phyloP scores from a whole-genome alignment of 495 filamentous ascomycete species.

The Talaromyces thailandensis region DNA sequence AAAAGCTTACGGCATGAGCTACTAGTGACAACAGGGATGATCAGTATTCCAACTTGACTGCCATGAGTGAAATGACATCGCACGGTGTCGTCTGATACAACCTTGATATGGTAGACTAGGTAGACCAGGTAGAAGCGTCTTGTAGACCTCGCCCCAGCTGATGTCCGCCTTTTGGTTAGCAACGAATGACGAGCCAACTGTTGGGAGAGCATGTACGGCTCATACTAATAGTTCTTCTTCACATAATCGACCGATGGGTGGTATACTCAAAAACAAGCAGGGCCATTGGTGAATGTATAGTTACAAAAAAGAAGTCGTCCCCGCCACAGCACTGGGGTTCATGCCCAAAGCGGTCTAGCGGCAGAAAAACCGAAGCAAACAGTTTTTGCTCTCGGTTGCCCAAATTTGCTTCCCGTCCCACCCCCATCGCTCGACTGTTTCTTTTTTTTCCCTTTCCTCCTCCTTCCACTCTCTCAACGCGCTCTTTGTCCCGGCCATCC shows the following conservation, averaged over 20 bases:
- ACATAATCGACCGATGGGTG: not conserved
- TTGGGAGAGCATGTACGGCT: not conserved
- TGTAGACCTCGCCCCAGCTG: not conserved
- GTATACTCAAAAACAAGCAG: not conserved
- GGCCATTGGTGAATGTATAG: not conserved
- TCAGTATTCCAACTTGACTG: not conserved
- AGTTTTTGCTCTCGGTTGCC: slow-evolving; percentile 6
- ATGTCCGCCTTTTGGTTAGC: not conserved
- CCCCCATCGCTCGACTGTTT: slow-evolving; percentile 3
- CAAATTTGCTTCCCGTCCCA: slow-evolving; percentile 5
- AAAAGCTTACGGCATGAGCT: not conserved
- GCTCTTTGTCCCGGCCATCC: slow-evolving; percentile 3
- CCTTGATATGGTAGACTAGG: not conserved
- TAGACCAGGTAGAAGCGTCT: not conserved
- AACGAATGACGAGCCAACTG: not conserved
- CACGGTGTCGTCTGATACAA: not conserved
- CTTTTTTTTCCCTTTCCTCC: slow-evolving; percentile 5
- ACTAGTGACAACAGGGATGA: not conserved
- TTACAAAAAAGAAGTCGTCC: not conserved
- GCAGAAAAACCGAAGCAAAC: slow-evolving; percentile 3
- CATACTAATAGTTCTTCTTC: not conserved
- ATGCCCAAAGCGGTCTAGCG: slow-evolving; percentile 2
- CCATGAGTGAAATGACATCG: not conserved
- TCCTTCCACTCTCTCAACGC: slow-evolving; percentile 1
- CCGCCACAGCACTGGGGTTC: slow-evolving; percentile 1